These are phyloP conservation scores for Lactarius vividus DNA, from an alignment of 768 basidiomycete genomes.

Conservation along the genomic window DNA sequence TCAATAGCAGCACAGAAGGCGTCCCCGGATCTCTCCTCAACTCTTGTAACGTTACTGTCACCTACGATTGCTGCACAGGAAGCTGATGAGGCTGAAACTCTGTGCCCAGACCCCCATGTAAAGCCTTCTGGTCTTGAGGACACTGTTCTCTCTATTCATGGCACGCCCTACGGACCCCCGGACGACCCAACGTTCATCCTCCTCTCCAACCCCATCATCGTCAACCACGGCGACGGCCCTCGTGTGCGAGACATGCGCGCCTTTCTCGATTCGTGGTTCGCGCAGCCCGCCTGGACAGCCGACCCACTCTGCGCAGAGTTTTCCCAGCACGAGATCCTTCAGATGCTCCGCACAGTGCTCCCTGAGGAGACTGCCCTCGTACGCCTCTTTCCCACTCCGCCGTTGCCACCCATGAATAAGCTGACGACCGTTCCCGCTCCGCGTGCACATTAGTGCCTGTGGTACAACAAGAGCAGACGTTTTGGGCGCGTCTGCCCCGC, in stretches of 20 bases:
- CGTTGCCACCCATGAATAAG: not conserved
- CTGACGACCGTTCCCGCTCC: not conserved
- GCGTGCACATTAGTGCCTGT: conserved; percentile 46
- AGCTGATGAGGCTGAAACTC: conserved; percentile 16
- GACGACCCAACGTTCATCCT: conserved; percentile 28
- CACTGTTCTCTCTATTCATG: not conserved
- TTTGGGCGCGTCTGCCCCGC: conserved; percentile 73
- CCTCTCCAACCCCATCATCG: conserved; percentile 52
- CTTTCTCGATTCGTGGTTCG: conserved; percentile 67
- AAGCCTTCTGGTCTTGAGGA: not conserved
- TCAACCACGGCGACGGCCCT: conserved; percentile 78
- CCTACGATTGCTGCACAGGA: not conserved
- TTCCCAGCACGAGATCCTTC: conserved; percentile 67
- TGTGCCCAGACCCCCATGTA: not conserved
- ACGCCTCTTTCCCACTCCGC: conserved; percentile 31
- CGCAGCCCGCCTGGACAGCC: conserved; percentile 58
- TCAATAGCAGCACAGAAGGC: conserved; percentile 5
- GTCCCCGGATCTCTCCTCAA: not conserved
- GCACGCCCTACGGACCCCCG: conserved; percentile 3
- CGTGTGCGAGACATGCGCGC: conserved; percentile 65
- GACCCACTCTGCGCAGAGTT: conserved; percentile 75
- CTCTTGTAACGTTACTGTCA: not conserved
- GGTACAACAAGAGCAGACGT: conserved; percentile 82
- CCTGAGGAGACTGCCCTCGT: conserved; percentile 74
- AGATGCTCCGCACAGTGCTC: conserved; percentile 67